Percentiles rank a stretch among this genome's conserved stretches.
These are phyloP conservation scores for Suhomyces terraborum DNA, from an alignment of 1,139 yeast species.

Conservation along the genomic window DNA sequence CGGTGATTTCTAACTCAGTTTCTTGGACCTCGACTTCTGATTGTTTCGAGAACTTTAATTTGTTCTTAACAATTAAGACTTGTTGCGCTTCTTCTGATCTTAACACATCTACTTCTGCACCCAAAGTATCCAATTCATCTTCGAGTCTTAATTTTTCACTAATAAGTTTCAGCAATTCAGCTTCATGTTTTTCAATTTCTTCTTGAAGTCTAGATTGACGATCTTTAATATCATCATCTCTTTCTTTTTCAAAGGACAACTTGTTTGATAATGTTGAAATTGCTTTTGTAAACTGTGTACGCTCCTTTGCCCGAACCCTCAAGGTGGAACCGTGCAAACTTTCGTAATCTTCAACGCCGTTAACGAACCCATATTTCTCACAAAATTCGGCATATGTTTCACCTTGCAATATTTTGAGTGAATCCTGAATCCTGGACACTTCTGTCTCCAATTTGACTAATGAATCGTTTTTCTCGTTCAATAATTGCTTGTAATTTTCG, in stretches of 20 bases:
- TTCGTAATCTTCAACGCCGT: slow-evolving; percentile 67
- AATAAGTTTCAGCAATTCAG: slow-evolving; percentile 31
- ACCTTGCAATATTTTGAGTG: slow-evolving; percentile 43
- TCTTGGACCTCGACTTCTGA: slow-evolving; percentile 41
- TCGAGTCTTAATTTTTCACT: slow-evolving; percentile 36
- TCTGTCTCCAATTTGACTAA: slow-evolving; percentile 34
- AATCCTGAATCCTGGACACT: slow-evolving; percentile 23
- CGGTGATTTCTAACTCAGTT: slow-evolving; percentile 32
- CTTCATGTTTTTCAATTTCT: slow-evolving; percentile 34
- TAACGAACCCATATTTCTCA: slow-evolving; percentile 48
- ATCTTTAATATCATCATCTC: slow-evolving; percentile 49
- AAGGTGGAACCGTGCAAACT: slow-evolving; percentile 61
- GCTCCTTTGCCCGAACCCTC: slow-evolving; percentile 63
- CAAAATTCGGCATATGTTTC: slow-evolving; percentile 59
- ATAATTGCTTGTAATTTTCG: slow-evolving; percentile 21
- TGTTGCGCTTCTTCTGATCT: slow-evolving; percentile 38
- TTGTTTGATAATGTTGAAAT: slow-evolving; percentile 64
- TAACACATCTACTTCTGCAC: slow-evolving; percentile 52
- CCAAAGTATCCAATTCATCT: slow-evolving; percentile 44
- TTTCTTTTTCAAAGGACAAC: slow-evolving; percentile 62
- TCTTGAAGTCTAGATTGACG: slow-evolving; percentile 34
- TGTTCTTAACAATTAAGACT: slow-evolving; percentile 28
- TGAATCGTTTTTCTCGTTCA: slow-evolving; percentile 23
- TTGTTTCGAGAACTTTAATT: slow-evolving; percentile 28
- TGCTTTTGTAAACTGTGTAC: slow-evolving; percentile 61